Base-by-base conservation (phyloP, 257 asterid genomes). In the Petrea volubilis region DNA sequence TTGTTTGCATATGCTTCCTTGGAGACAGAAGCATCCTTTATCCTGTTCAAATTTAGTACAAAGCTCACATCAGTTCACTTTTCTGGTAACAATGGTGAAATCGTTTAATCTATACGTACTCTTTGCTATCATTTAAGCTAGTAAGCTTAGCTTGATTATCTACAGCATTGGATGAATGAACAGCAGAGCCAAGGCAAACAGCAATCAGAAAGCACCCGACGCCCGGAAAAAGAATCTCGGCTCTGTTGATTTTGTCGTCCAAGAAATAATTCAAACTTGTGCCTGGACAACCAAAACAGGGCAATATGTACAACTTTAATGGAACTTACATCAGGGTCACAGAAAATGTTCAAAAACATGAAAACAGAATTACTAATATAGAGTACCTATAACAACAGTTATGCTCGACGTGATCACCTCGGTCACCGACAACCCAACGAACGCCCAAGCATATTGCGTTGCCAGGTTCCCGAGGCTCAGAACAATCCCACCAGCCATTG, bases 381-480 rank as follows among this genome's bases (percentile, higher is more conserved):
- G 60, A 64, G 71, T 82, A 94, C 98, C 99, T 82, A 94, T 82
- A 33, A 94, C 97, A 50, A 94, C 99, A 53, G 97, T 80, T 73
- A 91, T 86, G 86, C 99, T 94, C 14, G 91, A 63, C n/a, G 90
- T 77, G 68, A 94, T 79, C 50, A 94, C 99, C 80, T 83, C 93
- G 14, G 99, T 91, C 72, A 94, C 99, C 0, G 97, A 92, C 63
- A 94, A 84, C 40, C 99, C 99, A 51, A 91, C 97, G 24, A 84
- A 91, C 6, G 98, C 97, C 96, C 96, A 94, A 40, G 99, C 99
- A 69, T 91, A 94, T 62, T 94, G 98, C 29, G 97, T 91, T 5
- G 99, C 84, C 66, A 94, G 83, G 71, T 91, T 94, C 8, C 99
- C 99, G 15, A 94, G 82, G 71, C 99, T 88, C 36, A 94, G 93